phyloP scores from a whole-genome alignment of 176 grass and related monocot species.

The Oryza glaberrima region DNA sequence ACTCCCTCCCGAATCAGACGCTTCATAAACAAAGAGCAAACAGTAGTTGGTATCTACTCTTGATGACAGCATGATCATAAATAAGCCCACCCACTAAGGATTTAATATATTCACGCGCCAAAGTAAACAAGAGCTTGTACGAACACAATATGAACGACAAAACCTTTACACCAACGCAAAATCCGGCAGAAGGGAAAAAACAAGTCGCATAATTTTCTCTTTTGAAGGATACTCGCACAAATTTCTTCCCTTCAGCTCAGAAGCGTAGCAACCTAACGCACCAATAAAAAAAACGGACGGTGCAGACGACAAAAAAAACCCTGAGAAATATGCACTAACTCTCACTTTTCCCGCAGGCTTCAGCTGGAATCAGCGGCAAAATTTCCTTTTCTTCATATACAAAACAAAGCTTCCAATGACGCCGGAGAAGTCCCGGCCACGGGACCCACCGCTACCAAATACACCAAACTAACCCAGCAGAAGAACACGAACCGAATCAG shows the following conservation, averaged over 20 bases:
- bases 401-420: conserved; percentile 42
- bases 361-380: conserved; percentile 37
- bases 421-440: conserved; percentile 21
- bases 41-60: background rate
- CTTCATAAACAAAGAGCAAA: background rate
- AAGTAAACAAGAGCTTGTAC: conserved; percentile 30
- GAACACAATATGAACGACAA: conserved; percentile 26
- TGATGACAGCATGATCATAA: background rate
- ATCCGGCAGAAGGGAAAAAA: conserved; percentile 18
- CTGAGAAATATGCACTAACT: conserved; percentile 8
- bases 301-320: background rate
- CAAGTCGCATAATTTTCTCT: background rate
- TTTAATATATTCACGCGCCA: conserved; percentile 50
- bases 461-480: background rate
- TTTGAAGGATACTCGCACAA: background rate
- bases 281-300: background rate
- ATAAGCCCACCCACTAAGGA: background rate
- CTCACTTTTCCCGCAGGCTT: conserved; percentile 10
- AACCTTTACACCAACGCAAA: conserved; percentile 34
- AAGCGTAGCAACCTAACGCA: background rate
- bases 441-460: conserved; percentile 26
- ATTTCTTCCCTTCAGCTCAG: background rate
- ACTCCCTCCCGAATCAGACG: background rate
- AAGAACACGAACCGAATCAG: background rate
- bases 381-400: background rate